These are phyloP conservation scores for Linanthus parryae DNA, from an alignment of 148 eudicot species.

Conservation along the genomic window DNA sequence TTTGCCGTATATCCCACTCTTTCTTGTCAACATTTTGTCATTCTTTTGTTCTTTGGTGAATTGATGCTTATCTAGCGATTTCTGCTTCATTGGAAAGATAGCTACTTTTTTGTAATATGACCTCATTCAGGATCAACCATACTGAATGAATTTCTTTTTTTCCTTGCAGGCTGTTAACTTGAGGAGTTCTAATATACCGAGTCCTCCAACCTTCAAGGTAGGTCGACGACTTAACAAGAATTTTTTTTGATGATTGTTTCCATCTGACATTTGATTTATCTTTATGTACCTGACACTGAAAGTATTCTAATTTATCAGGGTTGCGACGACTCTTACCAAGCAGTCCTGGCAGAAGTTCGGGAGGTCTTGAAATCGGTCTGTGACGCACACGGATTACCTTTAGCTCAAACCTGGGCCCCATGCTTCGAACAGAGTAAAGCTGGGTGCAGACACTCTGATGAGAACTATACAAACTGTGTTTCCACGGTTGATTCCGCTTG, in stretches of 20 bases:
- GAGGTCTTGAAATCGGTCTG: constrained; percentile 38
- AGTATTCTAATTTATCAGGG: constrained; percentile 31
- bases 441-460: constrained; percentile 36
- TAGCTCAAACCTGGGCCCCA: constrained; percentile 71
- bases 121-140: too few species aligned
- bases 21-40: too few species aligned
- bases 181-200: constrained; percentile 47
- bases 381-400: constrained; percentile 46
- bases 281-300: neutral
- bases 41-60: too few species aligned
- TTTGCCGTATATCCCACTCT: too few species aligned
- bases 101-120: too few species aligned
- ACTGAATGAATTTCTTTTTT: constrained; percentile 8
- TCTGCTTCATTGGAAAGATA: too few species aligned
- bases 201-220: constrained; percentile 46
- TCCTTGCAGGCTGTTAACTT: constrained; percentile 63
- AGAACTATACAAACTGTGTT: constrained; percentile 32
- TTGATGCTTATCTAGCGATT: too few species aligned
- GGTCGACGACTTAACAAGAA: neutral
- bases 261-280: neutral
- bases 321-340: constrained; percentile 25
- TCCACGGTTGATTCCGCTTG: constrained; percentile 69
- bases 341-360: constrained; percentile 32
- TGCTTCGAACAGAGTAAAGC: constrained; percentile 42
- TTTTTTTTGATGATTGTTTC: neutral